Evolutionary conservation across 352 stramenopile genomes (phyloP).

Genomic region (Phytophthora multivora): DNA sequence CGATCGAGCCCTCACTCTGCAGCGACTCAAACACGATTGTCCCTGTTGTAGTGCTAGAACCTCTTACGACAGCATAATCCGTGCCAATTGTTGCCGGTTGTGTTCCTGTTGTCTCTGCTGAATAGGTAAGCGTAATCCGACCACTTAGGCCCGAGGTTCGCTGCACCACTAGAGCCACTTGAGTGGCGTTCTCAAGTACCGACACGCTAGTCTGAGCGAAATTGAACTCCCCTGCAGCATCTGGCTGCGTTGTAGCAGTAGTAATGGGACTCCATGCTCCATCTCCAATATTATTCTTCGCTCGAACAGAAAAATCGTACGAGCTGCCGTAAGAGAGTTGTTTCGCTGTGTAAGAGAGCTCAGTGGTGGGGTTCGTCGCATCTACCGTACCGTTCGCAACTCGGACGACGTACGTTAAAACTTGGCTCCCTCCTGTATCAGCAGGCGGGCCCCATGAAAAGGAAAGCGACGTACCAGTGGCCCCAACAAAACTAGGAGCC

Average conservation of each 20-base stretch:
- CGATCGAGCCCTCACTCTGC: conserved; percentile 30
- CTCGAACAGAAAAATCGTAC: conserved; percentile 47
- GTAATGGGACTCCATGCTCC: conserved; percentile 42
- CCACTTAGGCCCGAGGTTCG: conserved; percentile 56
- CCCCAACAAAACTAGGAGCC: conserved; percentile 28
- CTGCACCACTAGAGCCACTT: conserved; percentile 36
- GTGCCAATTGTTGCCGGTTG: conserved; percentile 35
- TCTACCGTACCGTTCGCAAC: conserved; percentile 11
- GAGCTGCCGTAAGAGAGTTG: conserved; percentile 40
- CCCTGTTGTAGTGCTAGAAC: conserved; percentile 14
- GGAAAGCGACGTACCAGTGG: conserved; percentile 45
- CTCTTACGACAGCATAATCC: conserved; percentile 38
- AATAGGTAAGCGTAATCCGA: conserved; percentile 39
- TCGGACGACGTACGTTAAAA: conserved; percentile 40
- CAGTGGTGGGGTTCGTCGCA: conserved; percentile 13
- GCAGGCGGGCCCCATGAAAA: conserved; percentile 39
- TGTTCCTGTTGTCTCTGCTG: background rate
- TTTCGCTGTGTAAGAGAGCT: conserved; percentile 6
- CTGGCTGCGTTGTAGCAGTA: conserved; percentile 41
- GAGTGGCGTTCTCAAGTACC: conserved; percentile 49
- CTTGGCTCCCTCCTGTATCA: conserved; percentile 49
- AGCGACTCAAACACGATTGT: conserved; percentile 43
- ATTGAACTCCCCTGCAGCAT: conserved; percentile 59
- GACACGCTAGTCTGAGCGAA: conserved; percentile 27
- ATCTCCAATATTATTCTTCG: conserved; percentile 34